phyloP scores from a whole-genome alignment of 805 yeast species.

The Wickerhamomyces queroliae region DNA sequence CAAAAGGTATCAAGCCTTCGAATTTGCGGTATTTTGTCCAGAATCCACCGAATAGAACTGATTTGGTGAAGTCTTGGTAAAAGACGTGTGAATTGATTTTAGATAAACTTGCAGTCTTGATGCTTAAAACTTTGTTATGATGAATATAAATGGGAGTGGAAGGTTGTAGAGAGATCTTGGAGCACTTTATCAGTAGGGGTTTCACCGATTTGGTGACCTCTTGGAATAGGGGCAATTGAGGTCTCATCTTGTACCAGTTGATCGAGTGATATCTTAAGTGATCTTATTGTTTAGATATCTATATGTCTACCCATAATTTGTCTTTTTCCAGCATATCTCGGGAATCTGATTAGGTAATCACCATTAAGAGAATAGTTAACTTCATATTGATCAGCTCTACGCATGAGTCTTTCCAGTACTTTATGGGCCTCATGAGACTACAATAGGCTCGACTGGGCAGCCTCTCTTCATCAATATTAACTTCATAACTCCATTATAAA shows the following conservation, averaged over 20 bases:
- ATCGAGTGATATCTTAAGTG: too few relatives aligned
- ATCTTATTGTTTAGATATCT: too few relatives aligned
- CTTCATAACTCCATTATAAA: neutral
- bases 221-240: neutral
- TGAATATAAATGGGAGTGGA: conserved; percentile 48
- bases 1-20: conserved; percentile 41
- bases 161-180: conserved; percentile 46
- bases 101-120: conserved; percentile 29
- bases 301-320: too few relatives aligned
- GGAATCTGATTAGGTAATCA: too few relatives aligned
- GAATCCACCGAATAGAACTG: conserved; percentile 39
- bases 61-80: conserved; percentile 30
- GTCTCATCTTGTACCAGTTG: neutral
- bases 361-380: too few relatives aligned
- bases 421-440: too few relatives aligned
- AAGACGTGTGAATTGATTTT: conserved; percentile 9
- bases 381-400: too few relatives aligned
- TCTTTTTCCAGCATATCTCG: too few relatives aligned
- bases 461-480: neutral
- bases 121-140: conserved; percentile 43
- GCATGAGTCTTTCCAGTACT: too few relatives aligned
- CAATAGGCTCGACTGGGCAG: too few relatives aligned
- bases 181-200: neutral
- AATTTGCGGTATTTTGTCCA: conserved; percentile 40
- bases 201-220: neutral